phyloP scores from a whole-genome alignment of 2,329 filamentous ascomycete genomes.

The Beauveria bassiana region DNA sequence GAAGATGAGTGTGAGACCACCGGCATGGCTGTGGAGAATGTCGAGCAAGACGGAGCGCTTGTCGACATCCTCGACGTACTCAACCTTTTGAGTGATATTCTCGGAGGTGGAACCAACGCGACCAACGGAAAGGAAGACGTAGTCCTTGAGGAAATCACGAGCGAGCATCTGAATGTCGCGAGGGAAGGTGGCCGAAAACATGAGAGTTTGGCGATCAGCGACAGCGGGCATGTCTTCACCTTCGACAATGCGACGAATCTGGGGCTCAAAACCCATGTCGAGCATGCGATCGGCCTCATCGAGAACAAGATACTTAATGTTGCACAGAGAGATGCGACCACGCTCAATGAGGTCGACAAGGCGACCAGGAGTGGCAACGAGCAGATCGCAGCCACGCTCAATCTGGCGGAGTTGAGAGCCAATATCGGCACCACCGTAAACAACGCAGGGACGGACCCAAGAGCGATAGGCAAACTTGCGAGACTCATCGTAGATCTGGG shows the following conservation, averaged over 20 bases:
- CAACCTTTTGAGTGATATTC: conserved; percentile 98
- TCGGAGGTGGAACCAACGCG: conserved; percentile 99
- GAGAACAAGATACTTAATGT: conserved; percentile 98
- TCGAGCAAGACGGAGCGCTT: conserved; percentile 97
- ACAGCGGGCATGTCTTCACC: conserved; percentile 94
- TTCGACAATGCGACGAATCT: conserved; percentile 97
- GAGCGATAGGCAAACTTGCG: conserved; percentile 99
- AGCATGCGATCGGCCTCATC: conserved; percentile 99
- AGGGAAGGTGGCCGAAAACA: conserved; percentile 99
- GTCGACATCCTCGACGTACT: conserved; percentile 94
- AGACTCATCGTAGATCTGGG: conserved; percentile 95
- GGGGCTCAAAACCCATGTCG: conserved; percentile 99
- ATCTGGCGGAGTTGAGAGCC: conserved; percentile 97
- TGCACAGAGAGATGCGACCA: conserved; percentile 92
- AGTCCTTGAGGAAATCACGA: conserved; percentile 97
- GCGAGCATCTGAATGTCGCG: conserved; percentile 99
- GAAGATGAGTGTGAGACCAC: conserved; percentile 89
- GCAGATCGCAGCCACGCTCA: conserved; percentile 90
- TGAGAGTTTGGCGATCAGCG: conserved; percentile 85
- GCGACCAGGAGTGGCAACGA: conserved; percentile 95
- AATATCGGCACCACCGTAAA: conserved; percentile 98
- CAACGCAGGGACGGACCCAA: conserved; percentile 96
- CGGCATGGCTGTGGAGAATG: conserved; percentile 90
- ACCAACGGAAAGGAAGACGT: conserved; percentile 96
- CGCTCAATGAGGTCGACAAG: conserved; percentile 97